Evolutionary conservation across 768 basidiomycete genomes (phyloP), one percentile per base, ranked within the genome.

Genomic region (Lactarius akahatsu): DNA sequence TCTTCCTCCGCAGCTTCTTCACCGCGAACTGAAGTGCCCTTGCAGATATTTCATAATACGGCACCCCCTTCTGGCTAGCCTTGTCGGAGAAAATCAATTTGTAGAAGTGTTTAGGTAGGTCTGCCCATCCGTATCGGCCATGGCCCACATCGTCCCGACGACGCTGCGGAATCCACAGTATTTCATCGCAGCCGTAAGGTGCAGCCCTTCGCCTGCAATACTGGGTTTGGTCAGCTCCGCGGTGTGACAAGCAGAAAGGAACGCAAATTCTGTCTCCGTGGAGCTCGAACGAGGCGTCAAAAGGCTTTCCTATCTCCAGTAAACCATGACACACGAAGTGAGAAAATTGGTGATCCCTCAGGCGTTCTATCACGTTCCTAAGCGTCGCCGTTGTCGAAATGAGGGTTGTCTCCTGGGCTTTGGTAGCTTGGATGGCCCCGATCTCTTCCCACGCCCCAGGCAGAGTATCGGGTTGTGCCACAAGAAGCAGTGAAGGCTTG

Each of bases 401-500:
- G 7, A 68, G 59, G 1, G 47, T 32, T 5, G 45, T 45, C n/a
- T n/a, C 59, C 1, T 16, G 9, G 0, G 41, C 36, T 0, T 16
- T 13, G 15, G 38, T 20, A 16, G 36, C 20, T n/a, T 50, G 20
- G 13, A 63, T 13, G 11, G 40, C 20, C 4, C 56, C 2, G n/a
- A 63, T 62, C 20, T 63, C 65, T 2, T 23, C 55, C 9, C 15
- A 26, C 36, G 62, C 56, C 20, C 43, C 26, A 13, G 13, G n/a
- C 2, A 63, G 41, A n/a, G 30, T 32, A 8, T 18, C 41, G 32
- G 55, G 62, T 16, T 57, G 62, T 13, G 23, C 26, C 1, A 63
- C 43, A 15, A 63, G 62, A 23, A 63, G 55, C 2, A 63, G 23
- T 4, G 62, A 63, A 57, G 34, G 62, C 32, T 63, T 63, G 8